Evolutionary conservation across 441 rosid genomes (phyloP).

Genomic region (Hypseocharis bilobata): DNA sequence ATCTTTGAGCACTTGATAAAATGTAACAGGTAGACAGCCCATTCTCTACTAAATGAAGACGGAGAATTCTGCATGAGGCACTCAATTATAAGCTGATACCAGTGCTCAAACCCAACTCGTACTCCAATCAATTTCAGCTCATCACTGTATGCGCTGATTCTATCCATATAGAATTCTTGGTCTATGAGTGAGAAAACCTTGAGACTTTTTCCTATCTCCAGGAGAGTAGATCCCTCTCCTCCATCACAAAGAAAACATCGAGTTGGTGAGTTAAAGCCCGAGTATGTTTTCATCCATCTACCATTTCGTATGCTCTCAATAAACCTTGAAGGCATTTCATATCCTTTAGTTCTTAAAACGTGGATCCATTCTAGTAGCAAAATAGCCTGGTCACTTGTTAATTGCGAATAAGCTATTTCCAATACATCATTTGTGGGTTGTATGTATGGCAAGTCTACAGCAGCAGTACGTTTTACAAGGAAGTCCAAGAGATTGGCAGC

Average conservation of each 20-base stretch:
- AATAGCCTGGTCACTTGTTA: neutral
- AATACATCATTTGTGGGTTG: neutral
- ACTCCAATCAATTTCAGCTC: neutral
- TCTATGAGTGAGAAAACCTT: neutral
- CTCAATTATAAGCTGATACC: neutral
- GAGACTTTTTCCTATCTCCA: neutral
- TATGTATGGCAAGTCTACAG: neutral
- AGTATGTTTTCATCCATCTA: neutral
- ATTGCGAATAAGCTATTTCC: neutral
- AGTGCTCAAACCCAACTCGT: neutral
- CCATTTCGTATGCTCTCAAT: neutral
- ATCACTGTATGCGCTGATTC: neutral
- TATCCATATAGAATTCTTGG: neutral
- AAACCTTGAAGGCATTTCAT: neutral
- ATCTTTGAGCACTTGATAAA: neutral
- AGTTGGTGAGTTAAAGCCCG: neutral
- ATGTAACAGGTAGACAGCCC: neutral
- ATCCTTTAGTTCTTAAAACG: neutral
- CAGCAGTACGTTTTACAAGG: neutral
- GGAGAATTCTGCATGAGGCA: neutral
- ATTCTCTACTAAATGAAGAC: neutral
- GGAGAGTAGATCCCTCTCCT: neutral
- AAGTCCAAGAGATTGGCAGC: neutral
- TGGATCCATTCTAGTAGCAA: neutral
- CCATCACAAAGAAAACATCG: neutral